These are phyloP conservation scores for Suillus subaureus DNA, from an alignment of 768 basidiomycete genomes.

Conservation along the genomic window DNA sequence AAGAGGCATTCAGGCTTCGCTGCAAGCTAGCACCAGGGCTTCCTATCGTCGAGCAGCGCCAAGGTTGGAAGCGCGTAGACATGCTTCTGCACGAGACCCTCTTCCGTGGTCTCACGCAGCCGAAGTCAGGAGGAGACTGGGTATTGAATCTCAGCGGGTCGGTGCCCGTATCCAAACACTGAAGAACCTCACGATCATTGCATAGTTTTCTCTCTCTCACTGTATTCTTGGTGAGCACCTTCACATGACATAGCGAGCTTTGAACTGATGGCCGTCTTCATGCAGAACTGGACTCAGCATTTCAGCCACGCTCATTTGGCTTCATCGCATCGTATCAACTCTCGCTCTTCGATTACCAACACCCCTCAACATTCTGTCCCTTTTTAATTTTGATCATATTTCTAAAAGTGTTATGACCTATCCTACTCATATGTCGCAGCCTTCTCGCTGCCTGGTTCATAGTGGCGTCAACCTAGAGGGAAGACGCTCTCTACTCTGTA, in stretches of 20 bases:
- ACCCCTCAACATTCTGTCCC: slow-evolving; percentile 2
- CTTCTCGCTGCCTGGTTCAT: neutral
- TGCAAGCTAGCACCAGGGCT: slow-evolving; percentile 46
- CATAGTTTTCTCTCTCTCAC: neutral
- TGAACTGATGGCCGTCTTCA: neutral
- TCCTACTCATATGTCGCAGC: neutral
- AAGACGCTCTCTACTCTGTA: neutral
- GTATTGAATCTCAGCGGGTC: slow-evolving; percentile 32
- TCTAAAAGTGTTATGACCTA: slow-evolving; percentile 3
- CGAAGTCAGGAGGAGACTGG: slow-evolving; percentile 39
- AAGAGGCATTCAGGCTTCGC: slow-evolving; percentile 47
- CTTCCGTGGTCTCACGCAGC: slow-evolving; percentile 53
- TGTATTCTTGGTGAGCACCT: neutral
- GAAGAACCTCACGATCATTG: slow-evolving; percentile 3
- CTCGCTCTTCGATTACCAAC: neutral
- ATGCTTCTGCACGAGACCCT: slow-evolving; percentile 52
- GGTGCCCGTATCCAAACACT: neutral
- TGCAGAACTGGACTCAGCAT: neutral
- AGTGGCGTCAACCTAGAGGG: neutral
- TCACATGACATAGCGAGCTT: neutral
- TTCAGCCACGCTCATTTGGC: slow-evolving; percentile 1
- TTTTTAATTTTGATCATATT: neutral
- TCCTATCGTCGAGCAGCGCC: slow-evolving; percentile 41
- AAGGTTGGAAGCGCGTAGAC: slow-evolving; percentile 61
- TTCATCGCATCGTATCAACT: neutral